Evolutionary conservation across 176 grass and related monocot genomes (phyloP).

Genomic region (Sorghum bicolor): DNA sequence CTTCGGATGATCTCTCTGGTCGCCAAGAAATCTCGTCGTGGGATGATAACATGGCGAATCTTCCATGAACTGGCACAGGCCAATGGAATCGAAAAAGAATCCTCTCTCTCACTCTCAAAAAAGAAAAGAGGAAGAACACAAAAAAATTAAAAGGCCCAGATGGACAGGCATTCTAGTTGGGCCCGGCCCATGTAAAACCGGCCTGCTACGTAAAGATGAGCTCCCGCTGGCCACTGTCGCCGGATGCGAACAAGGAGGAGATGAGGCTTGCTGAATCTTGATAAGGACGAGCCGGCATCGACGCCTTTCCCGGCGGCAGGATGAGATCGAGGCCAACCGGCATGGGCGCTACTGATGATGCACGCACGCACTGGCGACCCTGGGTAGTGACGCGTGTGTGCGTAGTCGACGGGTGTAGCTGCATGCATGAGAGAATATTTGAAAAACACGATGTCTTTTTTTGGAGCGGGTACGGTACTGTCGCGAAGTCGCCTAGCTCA

Average conservation of each 20-base stretch:
- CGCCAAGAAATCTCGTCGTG: background rate
- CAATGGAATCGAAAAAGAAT: background rate
- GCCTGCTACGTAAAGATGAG: background rate
- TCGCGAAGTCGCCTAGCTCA: no score
- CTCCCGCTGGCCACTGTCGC: background rate
- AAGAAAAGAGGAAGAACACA: background rate
- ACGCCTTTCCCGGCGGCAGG: background rate
- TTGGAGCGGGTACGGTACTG: no score
- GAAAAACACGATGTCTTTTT: no score
- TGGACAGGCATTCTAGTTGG: background rate
- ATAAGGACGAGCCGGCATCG: conserved; percentile 6
- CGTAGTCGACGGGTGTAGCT: background rate
- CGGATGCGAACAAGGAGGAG: background rate
- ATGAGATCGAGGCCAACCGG: background rate
- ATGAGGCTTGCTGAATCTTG: background rate
- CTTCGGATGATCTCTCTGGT: background rate
- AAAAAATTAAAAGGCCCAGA: background rate
- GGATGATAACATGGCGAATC: background rate
- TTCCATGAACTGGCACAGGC: background rate
- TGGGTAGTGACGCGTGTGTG: background rate
- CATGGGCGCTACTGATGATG: background rate
- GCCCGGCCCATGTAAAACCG: background rate
- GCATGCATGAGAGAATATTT: background rate
- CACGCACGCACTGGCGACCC: background rate
- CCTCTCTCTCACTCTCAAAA: background rate